Conservation (phyloP, 768 basidiomycete species). For the Hemileccinum rubropunctum region DNA sequence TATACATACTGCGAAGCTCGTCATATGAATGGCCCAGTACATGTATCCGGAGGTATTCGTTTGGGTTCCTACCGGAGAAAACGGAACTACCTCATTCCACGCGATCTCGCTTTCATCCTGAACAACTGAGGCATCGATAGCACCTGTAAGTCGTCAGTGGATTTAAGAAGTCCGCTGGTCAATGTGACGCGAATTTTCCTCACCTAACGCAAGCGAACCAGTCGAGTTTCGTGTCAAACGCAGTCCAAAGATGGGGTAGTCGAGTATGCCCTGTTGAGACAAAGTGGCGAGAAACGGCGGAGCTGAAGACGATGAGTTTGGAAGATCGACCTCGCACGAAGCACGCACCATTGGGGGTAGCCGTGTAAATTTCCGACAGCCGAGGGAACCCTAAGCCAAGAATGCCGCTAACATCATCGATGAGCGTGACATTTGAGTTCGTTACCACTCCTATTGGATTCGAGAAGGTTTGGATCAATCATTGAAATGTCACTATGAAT, state of each 20-base stretch:
- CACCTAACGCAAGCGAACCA: slow-evolving; percentile 67
- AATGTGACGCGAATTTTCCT: background rate
- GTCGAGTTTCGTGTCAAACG: slow-evolving; percentile 56
- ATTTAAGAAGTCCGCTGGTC: background rate
- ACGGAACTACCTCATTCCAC: slow-evolving; percentile 76
- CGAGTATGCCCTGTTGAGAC: slow-evolving; percentile 59
- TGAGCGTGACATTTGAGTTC: slow-evolving; percentile 58
- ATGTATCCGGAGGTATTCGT: slow-evolving; percentile 67
- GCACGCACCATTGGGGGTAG: slow-evolving; percentile 48
- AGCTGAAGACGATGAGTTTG: slow-evolving; percentile 37
- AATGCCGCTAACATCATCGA: slow-evolving; percentile 65
- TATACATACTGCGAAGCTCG: slow-evolving; percentile 47
- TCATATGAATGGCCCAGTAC: slow-evolving; percentile 69
- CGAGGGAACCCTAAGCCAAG: slow-evolving; percentile 76
- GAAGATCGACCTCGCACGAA: background rate
- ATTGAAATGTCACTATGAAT: slow-evolving; percentile 1
- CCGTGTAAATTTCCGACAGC: slow-evolving; percentile 55
- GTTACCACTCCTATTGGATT: slow-evolving; percentile 53
- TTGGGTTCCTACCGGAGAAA: slow-evolving; percentile 58
- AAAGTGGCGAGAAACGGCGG: slow-evolving; percentile 66
- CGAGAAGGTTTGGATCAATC: background rate
- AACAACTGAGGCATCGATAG: slow-evolving; percentile 69
- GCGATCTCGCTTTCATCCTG: slow-evolving; percentile 54
- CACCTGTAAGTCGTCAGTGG: slow-evolving; percentile 46
- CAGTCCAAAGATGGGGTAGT: slow-evolving; percentile 77